These are phyloP conservation scores for Lactarius akahatsu DNA, from an alignment of 768 basidiomycete species.

Conservation along the genomic window DNA sequence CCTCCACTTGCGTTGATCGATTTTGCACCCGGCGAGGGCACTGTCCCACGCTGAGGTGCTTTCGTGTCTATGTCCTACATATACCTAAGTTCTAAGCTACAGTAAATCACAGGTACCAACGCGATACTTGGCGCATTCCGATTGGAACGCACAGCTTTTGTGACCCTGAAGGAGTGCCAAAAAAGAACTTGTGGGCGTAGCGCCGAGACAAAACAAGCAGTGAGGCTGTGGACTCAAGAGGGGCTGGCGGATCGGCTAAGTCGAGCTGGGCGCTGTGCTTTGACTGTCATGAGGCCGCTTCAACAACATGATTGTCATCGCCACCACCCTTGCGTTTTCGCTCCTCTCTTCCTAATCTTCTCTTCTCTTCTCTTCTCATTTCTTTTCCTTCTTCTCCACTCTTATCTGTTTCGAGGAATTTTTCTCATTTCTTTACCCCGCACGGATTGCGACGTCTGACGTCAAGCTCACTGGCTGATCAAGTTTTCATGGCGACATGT, in stretches of 20 bases:
- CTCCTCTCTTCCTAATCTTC: background rate
- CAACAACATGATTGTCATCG: constrained; percentile 14
- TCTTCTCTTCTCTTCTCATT: background rate
- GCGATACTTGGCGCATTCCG: background rate
- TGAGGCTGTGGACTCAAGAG: background rate
- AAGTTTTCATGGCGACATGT: constrained; percentile 23
- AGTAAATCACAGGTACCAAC: constrained; percentile 3
- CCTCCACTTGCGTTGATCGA: background rate
- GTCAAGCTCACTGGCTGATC: background rate
- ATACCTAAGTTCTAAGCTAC: background rate
- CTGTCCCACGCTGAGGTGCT: background rate
- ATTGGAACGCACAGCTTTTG: background rate
- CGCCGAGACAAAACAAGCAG: background rate
- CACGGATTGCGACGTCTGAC: constrained; percentile 8
- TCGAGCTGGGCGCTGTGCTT: constrained; percentile 1
- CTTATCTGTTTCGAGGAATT: background rate
- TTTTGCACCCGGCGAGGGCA: background rate
- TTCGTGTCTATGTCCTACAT: background rate
- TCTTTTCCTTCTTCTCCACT: background rate
- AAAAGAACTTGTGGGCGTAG: constrained; percentile 7
- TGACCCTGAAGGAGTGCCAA: background rate
- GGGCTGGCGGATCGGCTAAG: background rate
- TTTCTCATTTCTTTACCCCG: constrained; percentile 2
- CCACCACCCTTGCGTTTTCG: constrained; percentile 4
- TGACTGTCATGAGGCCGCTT: constrained; percentile 6